These are phyloP conservation scores for Nemania sp. DNA, from an alignment of 2,329 filamentous ascomycete genomes.

Conservation along the genomic window DNA sequence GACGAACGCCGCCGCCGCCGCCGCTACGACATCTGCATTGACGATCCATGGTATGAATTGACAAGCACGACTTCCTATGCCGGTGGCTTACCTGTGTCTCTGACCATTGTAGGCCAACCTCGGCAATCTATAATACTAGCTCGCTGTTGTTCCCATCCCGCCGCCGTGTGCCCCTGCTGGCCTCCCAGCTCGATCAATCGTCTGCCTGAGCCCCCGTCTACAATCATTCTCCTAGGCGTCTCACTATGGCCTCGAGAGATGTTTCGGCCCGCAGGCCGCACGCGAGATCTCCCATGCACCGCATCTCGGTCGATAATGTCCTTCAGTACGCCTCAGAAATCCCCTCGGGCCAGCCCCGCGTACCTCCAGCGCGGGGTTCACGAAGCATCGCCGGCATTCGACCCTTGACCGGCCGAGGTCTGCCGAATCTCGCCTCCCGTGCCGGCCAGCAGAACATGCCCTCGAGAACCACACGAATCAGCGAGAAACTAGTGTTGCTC, in stretches of 20 bases:
- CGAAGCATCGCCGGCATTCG: constrained; percentile 53
- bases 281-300: constrained; percentile 60
- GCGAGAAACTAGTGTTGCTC: constrained; percentile 93
- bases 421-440: constrained; percentile 50
- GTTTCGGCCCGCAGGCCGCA: constrained; percentile 23
- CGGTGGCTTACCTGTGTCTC: background rate
- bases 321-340: constrained; percentile 94
- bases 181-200: background rate
- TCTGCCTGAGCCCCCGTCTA: too few relatives aligned
- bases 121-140: background rate
- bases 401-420: constrained; percentile 49
- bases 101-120: background rate
- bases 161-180: background rate
- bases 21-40: too few relatives aligned
- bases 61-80: too few relatives aligned
- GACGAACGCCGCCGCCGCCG: too few relatives aligned
- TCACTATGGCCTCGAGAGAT: constrained; percentile 22
- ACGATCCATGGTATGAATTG: too few relatives aligned
- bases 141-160: background rate
- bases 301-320: constrained; percentile 91
- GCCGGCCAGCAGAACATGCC: constrained; percentile 68
- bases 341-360: constrained; percentile 87
- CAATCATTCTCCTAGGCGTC: too few relatives aligned
- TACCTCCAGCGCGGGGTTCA: constrained; percentile 61
- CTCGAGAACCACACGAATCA: constrained; percentile 88